Percentiles rank a stretch among this genome's conserved stretches.
Conservation (phyloP, 106 monocot genomes). For the Posidonia australis region DNA sequence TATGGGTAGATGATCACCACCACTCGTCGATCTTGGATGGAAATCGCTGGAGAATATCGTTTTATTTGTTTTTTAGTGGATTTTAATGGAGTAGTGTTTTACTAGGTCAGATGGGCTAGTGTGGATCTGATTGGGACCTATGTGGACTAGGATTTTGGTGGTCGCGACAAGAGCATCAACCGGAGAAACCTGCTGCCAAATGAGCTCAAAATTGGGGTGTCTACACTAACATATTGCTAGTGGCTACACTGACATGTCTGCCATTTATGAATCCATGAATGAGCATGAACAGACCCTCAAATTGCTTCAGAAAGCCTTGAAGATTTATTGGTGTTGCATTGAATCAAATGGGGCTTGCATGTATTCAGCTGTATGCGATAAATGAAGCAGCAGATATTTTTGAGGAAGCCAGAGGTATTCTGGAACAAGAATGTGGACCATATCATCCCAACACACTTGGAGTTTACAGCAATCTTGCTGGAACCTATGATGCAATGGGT, state of each 20-base stretch:
- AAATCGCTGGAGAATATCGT: too few species aligned
- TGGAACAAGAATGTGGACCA: constrained; percentile 74
- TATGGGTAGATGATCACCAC: too few species aligned
- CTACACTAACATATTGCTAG: constrained; percentile 69
- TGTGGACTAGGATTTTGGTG: too few species aligned
- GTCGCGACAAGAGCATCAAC: too few species aligned
- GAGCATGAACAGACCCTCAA: constrained; percentile 74
- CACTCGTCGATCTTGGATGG: too few species aligned
- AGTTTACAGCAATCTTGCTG: constrained; percentile 90
- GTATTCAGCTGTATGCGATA: constrained; percentile 61
- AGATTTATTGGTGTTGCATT: constrained; percentile 75
- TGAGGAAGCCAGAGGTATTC: constrained; percentile 58
- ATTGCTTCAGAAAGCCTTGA: constrained; percentile 70
- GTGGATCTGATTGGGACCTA: too few species aligned
- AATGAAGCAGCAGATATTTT: constrained; percentile 80
- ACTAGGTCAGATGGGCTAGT: too few species aligned
- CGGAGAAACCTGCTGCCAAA: too few species aligned
- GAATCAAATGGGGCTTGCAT: constrained; percentile 90
- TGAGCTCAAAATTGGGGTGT: too few species aligned
- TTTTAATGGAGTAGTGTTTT: too few species aligned
- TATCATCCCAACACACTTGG: constrained; percentile 87
- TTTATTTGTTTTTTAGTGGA: too few species aligned
- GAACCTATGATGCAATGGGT: constrained; percentile 96
- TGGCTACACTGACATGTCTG: constrained; percentile 67
- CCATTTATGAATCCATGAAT: constrained; percentile 72